Evolutionary conservation across 2,329 filamentous ascomycete genomes (phyloP), one percentile per base, ranked within the genome.

Genomic region (Paracoccidioides lutzii): DNA sequence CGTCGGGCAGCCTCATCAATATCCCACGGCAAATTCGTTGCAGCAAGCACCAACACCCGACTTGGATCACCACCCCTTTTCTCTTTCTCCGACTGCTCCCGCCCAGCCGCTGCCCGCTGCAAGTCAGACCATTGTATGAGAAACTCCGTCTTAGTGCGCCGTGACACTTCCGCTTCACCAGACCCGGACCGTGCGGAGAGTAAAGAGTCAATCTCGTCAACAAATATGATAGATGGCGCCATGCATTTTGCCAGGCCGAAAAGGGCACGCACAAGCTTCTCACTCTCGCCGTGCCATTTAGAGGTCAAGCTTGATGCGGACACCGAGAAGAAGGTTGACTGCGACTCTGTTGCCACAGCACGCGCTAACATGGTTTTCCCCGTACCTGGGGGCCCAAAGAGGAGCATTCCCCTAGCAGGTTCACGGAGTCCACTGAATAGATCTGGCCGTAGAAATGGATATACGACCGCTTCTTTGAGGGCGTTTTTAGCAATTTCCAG

Each of bases 351-450:
- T 1, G 93, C 93, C 0, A 97, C 91, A 7, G 89, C 90, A 60
- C 93, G 82, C 8, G 93, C 93, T 41, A 98, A 76, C 93, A 98
- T 98, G 0, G 93, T 98, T 71, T 98, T 98, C 53, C 93, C 93
- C 0, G 93, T 98, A n/a, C 93, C 93, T 0, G 93, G 93, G 1
- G 93, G 93, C 0, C 93, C 93, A 66, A 98, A 98, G 1, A 98
- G 78, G 1, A 98, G 78, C 88, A 98, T 97, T 5, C 93, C 93
- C 57, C 90, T 79, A 12, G 93, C 91, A 22, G 93, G 93, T 67
- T 98, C 93, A 42, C 93, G 85, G 9, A 98, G 78, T 0, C 93
- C 93, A 81, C 91, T 93, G 73, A 98, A 98, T 2, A 98, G 75
- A 70, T 98, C 93, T 1, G 93, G 93, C 1, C 93, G 85, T 9